These are phyloP conservation scores for Sporothrix euskadiensis DNA, from an alignment of 2,329 filamentous ascomycete species.

Conservation along the genomic window DNA sequence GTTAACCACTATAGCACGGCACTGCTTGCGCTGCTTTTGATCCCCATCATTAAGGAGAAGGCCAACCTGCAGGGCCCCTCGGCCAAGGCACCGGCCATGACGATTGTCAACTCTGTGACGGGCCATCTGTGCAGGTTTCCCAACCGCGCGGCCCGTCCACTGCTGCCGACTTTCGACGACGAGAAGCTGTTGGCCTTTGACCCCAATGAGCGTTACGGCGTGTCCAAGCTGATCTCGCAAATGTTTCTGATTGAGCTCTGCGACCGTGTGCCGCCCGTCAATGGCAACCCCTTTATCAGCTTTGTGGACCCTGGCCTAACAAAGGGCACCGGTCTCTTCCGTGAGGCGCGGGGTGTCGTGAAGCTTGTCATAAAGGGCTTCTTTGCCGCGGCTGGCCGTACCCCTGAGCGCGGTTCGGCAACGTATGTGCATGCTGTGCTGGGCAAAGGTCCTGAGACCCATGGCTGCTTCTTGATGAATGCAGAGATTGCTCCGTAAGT, in stretches of 20 bases:
- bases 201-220: slow-evolving; percentile 20
- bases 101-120: slow-evolving; percentile 34
- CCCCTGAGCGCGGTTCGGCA: slow-evolving; percentile 16
- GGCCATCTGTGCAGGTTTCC: slow-evolving; percentile 33
- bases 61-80: background rate
- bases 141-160: slow-evolving; percentile 28
- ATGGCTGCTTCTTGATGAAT: slow-evolving; percentile 27
- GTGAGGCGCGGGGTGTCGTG: background rate
- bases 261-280: slow-evolving; percentile 4
- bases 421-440: slow-evolving; percentile 26
- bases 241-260: slow-evolving; percentile 32
- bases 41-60: slow-evolving; percentile 45
- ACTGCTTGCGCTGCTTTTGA: slow-evolving; percentile 44
- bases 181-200: background rate
- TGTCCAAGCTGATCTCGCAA: slow-evolving; percentile 40
- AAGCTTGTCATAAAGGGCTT: background rate
- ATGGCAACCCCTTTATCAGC: slow-evolving; percentile 20
- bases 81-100: slow-evolving; percentile 26
- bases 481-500: slow-evolving; percentile 23
- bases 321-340: slow-evolving; percentile 24
- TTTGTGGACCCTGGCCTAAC: slow-evolving; percentile 28
- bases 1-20: slow-evolving; percentile 40
- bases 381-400: background rate
- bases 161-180: slow-evolving; percentile 31
- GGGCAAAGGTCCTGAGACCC: slow-evolving; percentile 17